Evolutionary conservation across 2,329 filamentous ascomycete species (phyloP), one percentile per base, ranked within the genome.

Genomic region (Ophiostoma angusticollis): DNA sequence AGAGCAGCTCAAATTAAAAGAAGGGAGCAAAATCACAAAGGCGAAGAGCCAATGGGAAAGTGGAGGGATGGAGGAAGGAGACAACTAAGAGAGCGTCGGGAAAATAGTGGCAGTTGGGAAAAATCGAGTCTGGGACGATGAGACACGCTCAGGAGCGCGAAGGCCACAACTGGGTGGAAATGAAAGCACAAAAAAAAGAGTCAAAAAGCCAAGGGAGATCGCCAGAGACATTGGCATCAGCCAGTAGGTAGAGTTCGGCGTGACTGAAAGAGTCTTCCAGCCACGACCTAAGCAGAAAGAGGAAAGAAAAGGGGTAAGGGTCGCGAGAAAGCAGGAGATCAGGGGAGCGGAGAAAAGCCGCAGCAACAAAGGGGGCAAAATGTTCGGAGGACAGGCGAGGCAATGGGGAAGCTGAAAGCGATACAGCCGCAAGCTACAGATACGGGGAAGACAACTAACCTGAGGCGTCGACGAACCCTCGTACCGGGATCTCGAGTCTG

Each of bases 401-500:
- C 25, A 28, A 13, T 13, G 25, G 25, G 25, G 25, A 28, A 6
- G 6, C 12, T 9, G 11, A 28, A 6, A 28, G 25, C 11, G 11
- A 28, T 13, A 5, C 12, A 28, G 11, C 6, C 6, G 25, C 12
- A 28, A 28, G n/a, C n/a, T n/a, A n/a, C n/a, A n/a, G n/a, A n/a
- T n/a, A 28, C 6, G 11, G 5, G n/a, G 11, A 7, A 28, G 6
- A 28, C 12, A 28, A 28, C 25, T 28, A 7, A 13, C 25, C 25
- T 28, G 25, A 28, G 31, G 16, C 17, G 11, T 19, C 31, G 22
- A 18, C 12, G 6, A 17, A 9, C 59, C 55, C 53, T 58, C 62
- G 50, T 62, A 62, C 63, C 65, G 68, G 50, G 63, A 60, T 30
- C 49, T 52, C 27, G 55, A 47, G 50, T 70, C 67, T 42, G 63